A percentile compares a stretch with the other conserved stretches of the same genome.
These are phyloP conservation scores for Coffea humblotiana DNA, from an alignment of 305 asterid genomes.

Conservation along the genomic window DNA sequence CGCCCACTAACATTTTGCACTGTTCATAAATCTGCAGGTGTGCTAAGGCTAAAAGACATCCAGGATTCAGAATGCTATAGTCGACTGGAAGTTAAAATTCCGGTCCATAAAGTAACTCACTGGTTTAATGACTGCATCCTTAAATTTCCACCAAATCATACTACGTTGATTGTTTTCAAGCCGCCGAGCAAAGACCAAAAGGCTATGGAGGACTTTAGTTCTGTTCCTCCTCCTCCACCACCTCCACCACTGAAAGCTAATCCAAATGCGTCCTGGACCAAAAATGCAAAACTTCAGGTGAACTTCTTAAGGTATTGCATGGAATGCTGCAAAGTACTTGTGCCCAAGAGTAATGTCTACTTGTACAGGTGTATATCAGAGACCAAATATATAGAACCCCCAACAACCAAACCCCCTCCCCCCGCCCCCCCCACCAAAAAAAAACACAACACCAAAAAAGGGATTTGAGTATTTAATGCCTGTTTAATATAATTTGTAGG, in stretches of 20 bases:
- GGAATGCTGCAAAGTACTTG: constrained; percentile 17
- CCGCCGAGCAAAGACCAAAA: background rate
- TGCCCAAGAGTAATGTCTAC: background rate
- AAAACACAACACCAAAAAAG: background rate
- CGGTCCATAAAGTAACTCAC: constrained; percentile 15
- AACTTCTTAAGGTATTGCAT: constrained; percentile 19
- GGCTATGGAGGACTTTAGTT: no score
- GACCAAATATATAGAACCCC: no score
- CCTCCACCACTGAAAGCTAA: background rate
- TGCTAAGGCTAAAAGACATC: constrained; percentile 12
- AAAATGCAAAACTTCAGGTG: no score
- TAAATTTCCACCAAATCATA: constrained; percentile 24
- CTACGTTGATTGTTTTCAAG: background rate
- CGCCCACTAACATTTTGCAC: background rate
- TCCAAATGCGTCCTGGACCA: background rate
- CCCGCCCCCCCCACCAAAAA: no score
- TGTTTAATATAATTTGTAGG: background rate
- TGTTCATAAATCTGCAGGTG: constrained; percentile 12
- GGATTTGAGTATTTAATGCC: background rate
- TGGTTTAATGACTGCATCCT: constrained; percentile 32
- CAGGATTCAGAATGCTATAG: constrained; percentile 6
- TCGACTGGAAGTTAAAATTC: background rate
- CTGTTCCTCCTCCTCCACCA: background rate
- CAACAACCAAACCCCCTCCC: no score
- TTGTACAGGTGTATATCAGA: constrained; percentile 28